Base-by-base conservation (phyloP, 805 yeast species). In the Limtongia smithiae region DNA sequence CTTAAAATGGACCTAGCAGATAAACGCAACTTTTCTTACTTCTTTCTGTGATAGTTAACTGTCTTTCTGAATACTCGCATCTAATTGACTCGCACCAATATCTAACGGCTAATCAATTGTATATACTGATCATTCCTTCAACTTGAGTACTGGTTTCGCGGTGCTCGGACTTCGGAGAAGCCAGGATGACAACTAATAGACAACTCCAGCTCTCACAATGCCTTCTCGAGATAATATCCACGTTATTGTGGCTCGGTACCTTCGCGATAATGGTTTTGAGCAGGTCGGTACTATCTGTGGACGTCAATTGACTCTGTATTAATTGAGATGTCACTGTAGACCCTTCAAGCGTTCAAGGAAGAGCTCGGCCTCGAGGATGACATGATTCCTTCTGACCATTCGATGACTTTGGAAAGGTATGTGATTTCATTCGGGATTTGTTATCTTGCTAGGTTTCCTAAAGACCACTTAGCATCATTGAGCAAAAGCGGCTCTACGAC, bases 171-270 rank as follows among this genome's bases (percentile, higher is more conserved):
- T n/a, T n/a, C n/a, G n/a, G n/a, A n/a, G n/a, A n/a, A n/a, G n/a
- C n/a, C n/a, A n/a, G n/a, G n/a, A n/a, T n/a, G n/a, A n/a, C n/a
- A n/a, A n/a, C n/a, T n/a, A n/a, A n/a, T n/a, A n/a, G n/a, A n/a
- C n/a, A n/a, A n/a, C n/a, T n/a, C n/a, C n/a, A n/a, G n/a, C n/a
- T n/a, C 24, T 14, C 31, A 46, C 15, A 27, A 58, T 58, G 62
- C 62, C 62, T 11, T 47, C 62, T 4, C 34, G 54, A 4, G 62
- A 58, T 32, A 57, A 58, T 21, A 39, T 58, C 35, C 61, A 58
- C 46, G 46, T 58, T 12, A 41, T 58, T 8, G 58, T 58, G 15
- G 62, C 62, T 4, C 50, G 58, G 11, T 58, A 58, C 27, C 55
- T 58, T 14, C 58, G 60, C 17, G 56, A 54, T 33, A 58, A 55